These are phyloP conservation scores for Beauveria varroae DNA, from an alignment of 2,329 filamentous ascomycete genomes.

Conservation along the genomic window DNA sequence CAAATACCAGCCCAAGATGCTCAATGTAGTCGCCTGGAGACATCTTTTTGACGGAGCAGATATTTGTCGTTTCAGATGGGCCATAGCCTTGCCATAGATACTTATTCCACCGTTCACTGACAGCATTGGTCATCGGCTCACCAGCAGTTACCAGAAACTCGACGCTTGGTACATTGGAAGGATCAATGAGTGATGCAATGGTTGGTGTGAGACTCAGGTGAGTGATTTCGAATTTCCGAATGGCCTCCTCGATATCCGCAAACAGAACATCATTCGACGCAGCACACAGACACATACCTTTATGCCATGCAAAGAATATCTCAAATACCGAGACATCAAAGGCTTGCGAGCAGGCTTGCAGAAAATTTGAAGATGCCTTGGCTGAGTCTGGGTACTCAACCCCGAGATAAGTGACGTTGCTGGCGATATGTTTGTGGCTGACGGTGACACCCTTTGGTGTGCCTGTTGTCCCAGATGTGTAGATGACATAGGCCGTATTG, in stretches of 20 bases:
- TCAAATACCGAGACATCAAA: constrained; percentile 89
- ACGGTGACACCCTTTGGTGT: constrained; percentile 73
- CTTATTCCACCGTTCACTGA: constrained; percentile 61
- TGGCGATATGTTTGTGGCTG: constrained; percentile 66
- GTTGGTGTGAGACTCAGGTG: constrained; percentile 84
- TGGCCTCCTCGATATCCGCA: constrained; percentile 59
- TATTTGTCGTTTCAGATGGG: constrained; percentile 80
- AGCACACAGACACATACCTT: constrained; percentile 71
- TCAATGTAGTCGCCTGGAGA: constrained; percentile 50
- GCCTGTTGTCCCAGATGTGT: constrained; percentile 78
- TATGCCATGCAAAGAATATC: constrained; percentile 77
- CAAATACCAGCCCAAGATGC: constrained; percentile 68
- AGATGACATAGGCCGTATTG: constrained; percentile 67
- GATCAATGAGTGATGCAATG: constrained; percentile 67
- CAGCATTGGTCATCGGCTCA: constrained; percentile 67
- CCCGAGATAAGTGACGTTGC: constrained; percentile 63
- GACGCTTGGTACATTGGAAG: constrained; percentile 60
- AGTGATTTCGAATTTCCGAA: constrained; percentile 57
- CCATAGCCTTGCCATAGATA: constrained; percentile 76
- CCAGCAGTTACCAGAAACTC: constrained; percentile 74
- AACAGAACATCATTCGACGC: constrained; percentile 69
- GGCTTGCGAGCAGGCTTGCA: constrained; percentile 77
- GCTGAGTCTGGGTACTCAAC: constrained; percentile 53
- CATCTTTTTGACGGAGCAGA: constrained; percentile 69
- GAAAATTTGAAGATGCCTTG: constrained; percentile 43